phyloP scores from a whole-genome alignment of 2,329 filamentous ascomycete species.

The Diaporthe aspalathi region DNA sequence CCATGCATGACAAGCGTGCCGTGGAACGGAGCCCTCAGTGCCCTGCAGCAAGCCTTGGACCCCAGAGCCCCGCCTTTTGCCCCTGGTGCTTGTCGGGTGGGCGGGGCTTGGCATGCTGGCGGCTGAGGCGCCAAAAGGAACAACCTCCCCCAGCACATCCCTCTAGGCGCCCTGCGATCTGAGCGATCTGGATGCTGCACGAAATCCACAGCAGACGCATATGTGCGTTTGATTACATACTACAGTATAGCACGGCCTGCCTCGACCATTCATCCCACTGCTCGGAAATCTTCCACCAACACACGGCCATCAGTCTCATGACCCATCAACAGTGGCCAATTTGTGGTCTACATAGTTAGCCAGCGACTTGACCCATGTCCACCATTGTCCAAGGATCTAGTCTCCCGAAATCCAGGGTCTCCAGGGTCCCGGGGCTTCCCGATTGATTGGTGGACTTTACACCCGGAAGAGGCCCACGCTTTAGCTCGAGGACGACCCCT shows the following conservation, averaged over 20 bases:
- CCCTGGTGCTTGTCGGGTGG: conserved; percentile 15
- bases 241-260: background rate
- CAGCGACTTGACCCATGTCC: background rate
- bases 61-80: conserved; percentile 21
- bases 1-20: conserved; percentile 26
- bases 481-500: background rate
- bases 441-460: conserved; percentile 30
- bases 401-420: conserved; percentile 27
- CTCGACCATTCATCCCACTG: background rate
- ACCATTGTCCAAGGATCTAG: background rate
- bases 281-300: conserved; percentile 23
- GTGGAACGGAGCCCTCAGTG: conserved; percentile 6
- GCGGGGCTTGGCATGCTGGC: conserved; percentile 3
- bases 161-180: conserved; percentile 19
- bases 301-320: background rate
- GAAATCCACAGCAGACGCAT: background rate
- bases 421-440: background rate
- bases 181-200: conserved; percentile 18
- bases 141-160: too few species aligned
- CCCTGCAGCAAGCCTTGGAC: conserved; percentile 3
- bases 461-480: background rate
- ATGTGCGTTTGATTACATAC: background rate
- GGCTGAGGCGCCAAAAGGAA: conserved; percentile 17
- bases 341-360: too few species aligned
- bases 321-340: background rate